Evolutionary conservation across 768 basidiomycete genomes (phyloP), one percentile per base, ranked within the genome.

Genomic region (Lentinula sp.): DNA sequence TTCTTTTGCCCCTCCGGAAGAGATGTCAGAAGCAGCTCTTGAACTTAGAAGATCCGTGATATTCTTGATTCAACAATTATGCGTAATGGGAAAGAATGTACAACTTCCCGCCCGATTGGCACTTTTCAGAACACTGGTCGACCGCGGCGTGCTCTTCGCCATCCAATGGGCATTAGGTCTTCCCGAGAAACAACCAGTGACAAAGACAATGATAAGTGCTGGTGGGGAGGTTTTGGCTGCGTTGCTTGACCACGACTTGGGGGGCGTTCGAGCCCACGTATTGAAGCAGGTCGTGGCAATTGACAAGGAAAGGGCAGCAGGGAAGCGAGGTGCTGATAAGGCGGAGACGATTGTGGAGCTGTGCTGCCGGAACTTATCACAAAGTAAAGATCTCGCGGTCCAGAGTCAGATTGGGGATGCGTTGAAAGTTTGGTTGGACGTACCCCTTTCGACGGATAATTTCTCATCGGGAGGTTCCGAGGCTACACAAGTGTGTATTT

Each of bases 71-170:
- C 94, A 97, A 67, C 94, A 98, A 65, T 83, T 98, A 8, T 91
- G 92, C 68, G 81, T 88, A 60, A 95, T 99, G 91, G 95, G 92
- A 62, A 99, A 98, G 81, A 95, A 94, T 69, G 89, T 98, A 8
- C 96, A 98, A 70, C 80, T 97, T 16, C 88, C 90, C 15, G 83
- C 89, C 15, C 90, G 97, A 41, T 80, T 95, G 71, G 77, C 84
- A 2, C 83, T 98, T 9, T 98, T 96, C 76, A 87, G 93, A 52
- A 81, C 86, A 7, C 82, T 98, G 23, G 85, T 95, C 55, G 94
- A 97, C 63, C 84, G 90, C 6, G 96, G 94, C 1, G 81, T 98
- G 48, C 78, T 98, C 2, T 90, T 89, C 64, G 91, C 90, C n/a
- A 85, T 95, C 13, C 93, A 97, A 68, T 96, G 93, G 91, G 94